Evolutionary conservation across 768 basidiomycete species (phyloP).

Genomic region (Agrocybe praecox): DNA sequence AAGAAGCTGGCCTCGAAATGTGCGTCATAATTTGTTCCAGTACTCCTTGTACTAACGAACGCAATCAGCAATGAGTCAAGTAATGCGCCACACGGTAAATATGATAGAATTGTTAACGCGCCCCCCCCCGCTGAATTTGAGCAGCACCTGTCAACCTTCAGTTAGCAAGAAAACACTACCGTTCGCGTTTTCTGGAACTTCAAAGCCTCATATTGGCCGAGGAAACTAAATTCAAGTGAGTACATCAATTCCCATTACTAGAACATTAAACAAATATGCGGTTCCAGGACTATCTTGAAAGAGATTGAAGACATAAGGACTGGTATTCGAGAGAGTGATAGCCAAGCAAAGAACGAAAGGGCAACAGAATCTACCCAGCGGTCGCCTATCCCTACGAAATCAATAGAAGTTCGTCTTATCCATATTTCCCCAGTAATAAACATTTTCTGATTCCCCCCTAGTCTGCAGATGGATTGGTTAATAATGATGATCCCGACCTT

Average conservation of each 20-base stretch:
- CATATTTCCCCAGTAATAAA: neutral
- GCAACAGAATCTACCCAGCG: slow-evolving; percentile 14
- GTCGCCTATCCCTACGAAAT: neutral
- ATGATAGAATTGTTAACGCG: neutral
- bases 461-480: neutral
- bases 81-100: slow-evolving; percentile 54
- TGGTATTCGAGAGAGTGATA: slow-evolving; percentile 58
- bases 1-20: slow-evolving; percentile 66
- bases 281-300: slow-evolving; percentile 55
- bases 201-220: slow-evolving; percentile 70
- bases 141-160: slow-evolving; percentile 65
- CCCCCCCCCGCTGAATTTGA: neutral
- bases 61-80: slow-evolving; percentile 50
- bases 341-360: slow-evolving; percentile 34
- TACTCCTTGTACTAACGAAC: slow-evolving; percentile 3
- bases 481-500: neutral
- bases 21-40: slow-evolving; percentile 33
- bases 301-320: slow-evolving; percentile 81
- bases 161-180: slow-evolving; percentile 78
- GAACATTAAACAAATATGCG: neutral
- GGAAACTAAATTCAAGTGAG: slow-evolving; percentile 80
- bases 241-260: neutral
- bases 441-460: neutral
- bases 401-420: neutral
- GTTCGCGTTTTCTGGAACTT: slow-evolving; percentile 69